Evolutionary conservation across 805 yeast species (phyloP).

Genomic region (Cyberlindnera mississippiensis): DNA sequence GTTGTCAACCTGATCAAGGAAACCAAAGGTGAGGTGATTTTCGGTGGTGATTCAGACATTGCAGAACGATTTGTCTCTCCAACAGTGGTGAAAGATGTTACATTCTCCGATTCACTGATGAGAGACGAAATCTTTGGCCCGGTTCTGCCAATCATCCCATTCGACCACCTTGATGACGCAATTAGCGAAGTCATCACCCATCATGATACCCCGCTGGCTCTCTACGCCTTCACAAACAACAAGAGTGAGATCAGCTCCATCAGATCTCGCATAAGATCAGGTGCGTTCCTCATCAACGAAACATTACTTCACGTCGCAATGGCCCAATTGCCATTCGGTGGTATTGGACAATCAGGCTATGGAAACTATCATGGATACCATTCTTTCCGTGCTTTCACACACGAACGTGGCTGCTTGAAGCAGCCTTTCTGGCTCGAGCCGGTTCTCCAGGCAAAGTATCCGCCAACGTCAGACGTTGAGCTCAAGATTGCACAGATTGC

Average conservation of each 20-base stretch:
- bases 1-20: conserved; percentile 38
- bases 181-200: conserved; percentile 39
- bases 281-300: conserved; percentile 55
- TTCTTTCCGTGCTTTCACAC: conserved; percentile 69
- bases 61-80: conserved; percentile 59
- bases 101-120: conserved; percentile 70
- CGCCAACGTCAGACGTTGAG: conserved; percentile 48
- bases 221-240: conserved; percentile 59
- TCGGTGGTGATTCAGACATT: conserved; percentile 34
- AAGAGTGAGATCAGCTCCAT: conserved; percentile 47
- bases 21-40: conserved; percentile 43
- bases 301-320: conserved; percentile 67
- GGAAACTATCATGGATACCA: conserved; percentile 79
- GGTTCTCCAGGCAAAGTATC: conserved; percentile 56
- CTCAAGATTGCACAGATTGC: conserved; percentile 26
- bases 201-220: conserved; percentile 79
- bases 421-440: conserved; percentile 66
- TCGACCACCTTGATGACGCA: conserved; percentile 40
- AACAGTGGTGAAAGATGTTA: conserved; percentile 61
- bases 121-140: conserved; percentile 81
- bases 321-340: conserved; percentile 80
- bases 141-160: conserved; percentile 66
- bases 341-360: conserved; percentile 78
- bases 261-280: conserved; percentile 51
- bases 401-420: conserved; percentile 60